Percentiles rank a stretch among this genome's conserved stretches.
phyloP scores from a whole-genome alignment of 2,329 filamentous ascomycete species.

The Herpotrichia juniperi region DNA sequence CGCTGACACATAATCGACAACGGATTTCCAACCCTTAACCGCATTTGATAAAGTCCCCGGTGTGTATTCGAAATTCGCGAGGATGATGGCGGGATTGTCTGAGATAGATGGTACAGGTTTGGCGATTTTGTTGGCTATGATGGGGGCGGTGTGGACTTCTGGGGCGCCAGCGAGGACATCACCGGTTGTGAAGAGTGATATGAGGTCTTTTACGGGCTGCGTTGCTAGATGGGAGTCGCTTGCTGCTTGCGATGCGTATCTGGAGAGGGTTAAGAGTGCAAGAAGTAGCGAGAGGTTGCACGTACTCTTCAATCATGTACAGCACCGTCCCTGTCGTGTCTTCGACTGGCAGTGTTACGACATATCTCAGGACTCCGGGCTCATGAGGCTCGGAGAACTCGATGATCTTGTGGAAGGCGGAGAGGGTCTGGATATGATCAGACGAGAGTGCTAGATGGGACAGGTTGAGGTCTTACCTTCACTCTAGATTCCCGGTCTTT shows the following conservation, averaged over 20 bases:
- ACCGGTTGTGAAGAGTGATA: slow-evolving; percentile 24
- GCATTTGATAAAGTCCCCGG: slow-evolving; percentile 6
- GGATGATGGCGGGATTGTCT: slow-evolving; percentile 19
- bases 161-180: slow-evolving; percentile 26
- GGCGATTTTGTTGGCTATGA: slow-evolving; percentile 11
- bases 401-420: slow-evolving; percentile 32
- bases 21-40: slow-evolving; percentile 10
- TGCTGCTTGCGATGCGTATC: slow-evolving; percentile 27
- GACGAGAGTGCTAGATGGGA: neutral
- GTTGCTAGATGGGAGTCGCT: slow-evolving; percentile 27
- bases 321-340: slow-evolving; percentile 22
- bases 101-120: slow-evolving; percentile 2
- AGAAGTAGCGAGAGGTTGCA: neutral
- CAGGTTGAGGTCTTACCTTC: slow-evolving; percentile 10
- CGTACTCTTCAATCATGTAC: slow-evolving; percentile 36
- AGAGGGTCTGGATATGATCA: slow-evolving; percentile 12
- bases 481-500: slow-evolving; percentile 16
- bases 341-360: slow-evolving; percentile 24
- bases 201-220: slow-evolving; percentile 27
- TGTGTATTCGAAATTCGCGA: slow-evolving; percentile 20
- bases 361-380: slow-evolving; percentile 29
- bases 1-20: slow-evolving; percentile 8
- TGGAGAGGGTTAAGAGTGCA: neutral
- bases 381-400: slow-evolving; percentile 25
- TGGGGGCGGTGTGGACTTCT: slow-evolving; percentile 22